These are phyloP conservation scores for Amyloporia xantha DNA, from an alignment of 768 basidiomycete species.

Conservation along the genomic window DNA sequence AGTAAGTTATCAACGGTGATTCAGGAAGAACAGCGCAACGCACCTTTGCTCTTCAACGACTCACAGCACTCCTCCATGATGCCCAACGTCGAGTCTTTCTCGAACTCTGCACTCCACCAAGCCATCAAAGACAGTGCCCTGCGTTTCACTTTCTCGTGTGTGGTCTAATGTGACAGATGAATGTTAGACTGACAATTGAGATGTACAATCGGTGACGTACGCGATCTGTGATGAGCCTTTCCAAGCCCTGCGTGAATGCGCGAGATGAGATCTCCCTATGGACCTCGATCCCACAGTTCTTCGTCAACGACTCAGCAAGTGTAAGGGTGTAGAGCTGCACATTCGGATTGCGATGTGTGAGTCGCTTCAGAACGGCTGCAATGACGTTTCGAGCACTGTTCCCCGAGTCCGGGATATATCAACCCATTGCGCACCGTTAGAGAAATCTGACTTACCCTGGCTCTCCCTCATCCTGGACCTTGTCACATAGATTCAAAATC, in stretches of 20 bases:
- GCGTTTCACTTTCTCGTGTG: constrained; percentile 85
- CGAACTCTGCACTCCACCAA: constrained; percentile 81
- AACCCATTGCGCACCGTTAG: no score
- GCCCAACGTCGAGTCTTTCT: constrained; percentile 70
- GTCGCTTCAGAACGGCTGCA: constrained; percentile 79
- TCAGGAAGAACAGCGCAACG: background rate
- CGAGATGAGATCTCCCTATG: constrained; percentile 85
- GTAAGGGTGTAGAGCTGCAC: constrained; percentile 93
- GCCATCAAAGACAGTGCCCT: constrained; percentile 67
- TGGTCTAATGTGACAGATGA: constrained; percentile 55
- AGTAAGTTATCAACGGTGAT: constrained; percentile 2
- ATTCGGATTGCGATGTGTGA: constrained; percentile 91
- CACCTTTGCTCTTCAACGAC: constrained; percentile 77
- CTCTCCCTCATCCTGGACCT: constrained; percentile 85
- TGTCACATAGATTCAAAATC: constrained; percentile 92
- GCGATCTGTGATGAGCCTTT: constrained; percentile 83
- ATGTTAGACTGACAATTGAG: background rate
- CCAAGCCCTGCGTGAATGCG: constrained; percentile 85
- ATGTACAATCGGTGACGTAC: constrained; percentile 31
- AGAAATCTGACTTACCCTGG: constrained; percentile 55
- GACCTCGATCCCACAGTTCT: constrained; percentile 80
- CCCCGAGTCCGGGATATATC: no score
- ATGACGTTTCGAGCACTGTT: constrained; percentile 86
- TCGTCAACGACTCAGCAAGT: constrained; percentile 80
- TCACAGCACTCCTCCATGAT: constrained; percentile 91